Base-by-base conservation (phyloP, 257 asterid genomes). In the Leonotis leonurus region DNA sequence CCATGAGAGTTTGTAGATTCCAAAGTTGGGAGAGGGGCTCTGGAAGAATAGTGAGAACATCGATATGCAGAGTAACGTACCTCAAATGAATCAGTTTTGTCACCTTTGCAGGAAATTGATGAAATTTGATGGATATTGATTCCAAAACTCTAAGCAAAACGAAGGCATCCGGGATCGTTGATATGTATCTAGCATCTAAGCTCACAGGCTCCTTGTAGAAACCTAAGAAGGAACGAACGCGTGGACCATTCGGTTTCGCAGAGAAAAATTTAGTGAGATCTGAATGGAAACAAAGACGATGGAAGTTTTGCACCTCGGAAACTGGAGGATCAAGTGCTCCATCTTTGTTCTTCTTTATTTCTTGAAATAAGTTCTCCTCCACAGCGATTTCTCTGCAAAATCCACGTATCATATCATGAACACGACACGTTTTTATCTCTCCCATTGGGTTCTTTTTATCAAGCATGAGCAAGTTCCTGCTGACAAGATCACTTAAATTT, bases 231-330 rank as follows among this genome's bases (percentile, higher is more conserved):
- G 89, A 82, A 17, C 89, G 81, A 26, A 77, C 65, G n/a, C 61
- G 60, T 0, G 68, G 74, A 33, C 71, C 83, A 8, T 25, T 52
- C 0, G 70, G 83, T 33, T 50, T 56, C 3, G 2, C 29, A 11
- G 59, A 62, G 51, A 79, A 22, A 57, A 78, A 77, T 7, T 54
- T 61, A 3, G 41, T 26, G 14, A 77, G 76, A 33, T 68, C 50
- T 6, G 74, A 74, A 49, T 77, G 80, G 45, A 82, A 51, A 66
- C 81, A 79, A 18, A 82, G 68, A 35, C 89, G 89, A 30, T 82
- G 89, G 14, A 49, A 74, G 0, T 50, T 56, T 13, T 52, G 32
- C 12, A 77, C 56, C 5, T 76, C 67, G 3, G 70, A 55, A 50
- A 46, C 68, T 1, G 62, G 41, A 33, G 75, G 76, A 6, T 58